phyloP scores from a whole-genome alignment of 1,284 basidiomycete genomes.

The Boletus smithii region DNA sequence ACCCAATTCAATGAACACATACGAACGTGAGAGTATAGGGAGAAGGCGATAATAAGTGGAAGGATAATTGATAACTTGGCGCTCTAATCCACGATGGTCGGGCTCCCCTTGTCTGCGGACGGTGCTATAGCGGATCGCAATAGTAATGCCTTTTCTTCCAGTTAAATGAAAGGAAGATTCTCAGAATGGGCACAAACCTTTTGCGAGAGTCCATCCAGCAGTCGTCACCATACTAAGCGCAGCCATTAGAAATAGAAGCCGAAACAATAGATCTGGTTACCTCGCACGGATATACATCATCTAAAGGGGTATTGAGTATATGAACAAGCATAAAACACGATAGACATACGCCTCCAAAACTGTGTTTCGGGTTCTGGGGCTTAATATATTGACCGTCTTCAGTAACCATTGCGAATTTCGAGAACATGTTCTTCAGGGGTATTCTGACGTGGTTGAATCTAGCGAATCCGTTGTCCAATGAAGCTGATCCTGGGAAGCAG shows the following conservation, averaged over 20 bases:
- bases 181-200: constrained; percentile 37
- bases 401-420: constrained; percentile 70
- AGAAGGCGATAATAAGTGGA: constrained; percentile 69
- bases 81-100: constrained; percentile 53
- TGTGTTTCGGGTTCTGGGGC: constrained; percentile 72
- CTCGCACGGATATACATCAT: constrained; percentile 69
- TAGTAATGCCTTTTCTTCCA: constrained; percentile 53
- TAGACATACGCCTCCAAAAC: constrained; percentile 68
- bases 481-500: constrained; percentile 43
- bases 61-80: constrained; percentile 67
- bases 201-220: constrained; percentile 59
- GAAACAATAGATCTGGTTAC: constrained; percentile 32
- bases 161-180: not conserved
- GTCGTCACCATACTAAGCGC: constrained; percentile 53
- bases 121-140: constrained; percentile 71
- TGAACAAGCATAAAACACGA: not conserved
- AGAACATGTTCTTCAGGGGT: constrained; percentile 73
- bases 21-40: constrained; percentile 65
- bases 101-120: constrained; percentile 67
- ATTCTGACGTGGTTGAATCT: constrained; percentile 71
- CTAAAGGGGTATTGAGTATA: constrained; percentile 32
- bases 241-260: not conserved
- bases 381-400: constrained; percentile 63
- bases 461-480: constrained; percentile 71
- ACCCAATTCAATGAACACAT: constrained; percentile 70